A percentile compares a stretch with the other conserved stretches of the same genome.
These are phyloP conservation scores for Candida pseudoviswanathii DNA, from an alignment of 1,139 yeast species.

Conservation along the genomic window DNA sequence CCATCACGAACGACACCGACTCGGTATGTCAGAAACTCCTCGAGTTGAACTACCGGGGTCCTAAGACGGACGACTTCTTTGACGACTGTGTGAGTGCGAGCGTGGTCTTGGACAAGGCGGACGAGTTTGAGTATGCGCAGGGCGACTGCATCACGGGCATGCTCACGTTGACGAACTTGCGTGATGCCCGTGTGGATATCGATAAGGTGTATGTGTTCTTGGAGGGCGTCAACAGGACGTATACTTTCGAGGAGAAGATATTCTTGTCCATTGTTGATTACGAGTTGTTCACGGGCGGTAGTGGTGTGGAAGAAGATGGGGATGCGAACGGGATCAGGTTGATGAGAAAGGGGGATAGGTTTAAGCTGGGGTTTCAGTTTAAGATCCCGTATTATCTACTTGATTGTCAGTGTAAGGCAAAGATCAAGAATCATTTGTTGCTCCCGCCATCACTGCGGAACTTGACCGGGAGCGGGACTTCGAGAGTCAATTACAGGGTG, in stretches of 20 bases:
- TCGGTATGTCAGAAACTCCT: constrained; percentile 5
- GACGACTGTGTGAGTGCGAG: not conserved
- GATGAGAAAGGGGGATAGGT: not conserved
- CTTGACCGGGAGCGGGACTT: constrained; percentile 1
- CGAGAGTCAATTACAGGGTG: constrained; percentile 7
- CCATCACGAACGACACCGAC: not conserved
- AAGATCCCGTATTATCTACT: constrained; percentile 12
- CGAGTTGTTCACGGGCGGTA: not conserved
- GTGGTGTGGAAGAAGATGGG: not conserved
- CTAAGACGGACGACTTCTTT: not conserved
- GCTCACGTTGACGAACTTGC: constrained; percentile 3
- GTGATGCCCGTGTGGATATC: not conserved
- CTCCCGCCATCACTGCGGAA: constrained; percentile 11
- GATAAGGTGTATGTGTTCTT: constrained; percentile 12
- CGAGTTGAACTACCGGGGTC: constrained; percentile 1
- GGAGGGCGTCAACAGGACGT: constrained; percentile 9
- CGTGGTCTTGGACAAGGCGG: not conserved
- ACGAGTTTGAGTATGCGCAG: constrained; percentile 9
- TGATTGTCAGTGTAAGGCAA: constrained; percentile 10
- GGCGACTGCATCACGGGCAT: constrained; percentile 12
- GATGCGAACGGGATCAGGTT: not conserved
- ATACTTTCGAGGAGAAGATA: not conserved
- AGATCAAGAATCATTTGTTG: constrained; percentile 9
- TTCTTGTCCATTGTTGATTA: constrained; percentile 14
- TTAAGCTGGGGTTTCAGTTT: constrained; percentile 7